Evolutionary conservation across 2,329 filamentous ascomycete genomes (phyloP).

Genomic region (Alternaria solani): DNA sequence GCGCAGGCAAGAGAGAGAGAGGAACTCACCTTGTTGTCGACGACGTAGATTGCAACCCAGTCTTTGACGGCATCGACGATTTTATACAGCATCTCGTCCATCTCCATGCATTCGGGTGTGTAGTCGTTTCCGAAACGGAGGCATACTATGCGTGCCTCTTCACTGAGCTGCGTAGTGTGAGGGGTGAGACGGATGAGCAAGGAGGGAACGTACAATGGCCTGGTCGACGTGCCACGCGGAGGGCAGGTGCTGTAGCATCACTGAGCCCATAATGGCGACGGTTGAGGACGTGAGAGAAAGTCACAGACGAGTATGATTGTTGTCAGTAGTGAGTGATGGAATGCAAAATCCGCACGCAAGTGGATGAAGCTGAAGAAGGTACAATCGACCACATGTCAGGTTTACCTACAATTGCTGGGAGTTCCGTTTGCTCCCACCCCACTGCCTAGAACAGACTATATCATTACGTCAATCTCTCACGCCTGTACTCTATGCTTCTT

Average conservation of each 20-base stretch:
- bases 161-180: slow-evolving; percentile 46
- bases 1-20: background rate
- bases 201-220: slow-evolving; percentile 65
- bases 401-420: background rate
- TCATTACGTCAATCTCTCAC: slow-evolving; percentile 7
- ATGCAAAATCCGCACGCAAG: background rate
- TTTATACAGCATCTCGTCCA: slow-evolving; percentile 36
- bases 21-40: slow-evolving; percentile 71
- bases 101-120: slow-evolving; percentile 68
- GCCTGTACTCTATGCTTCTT: slow-evolving; percentile 22
- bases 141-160: slow-evolving; percentile 87
- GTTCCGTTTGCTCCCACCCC: background rate
- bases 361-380: background rate
- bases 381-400: background rate
- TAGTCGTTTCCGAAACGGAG: slow-evolving; percentile 89
- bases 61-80: slow-evolving; percentile 71
- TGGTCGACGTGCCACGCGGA: slow-evolving; percentile 98
- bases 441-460: background rate
- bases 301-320: too few relatives aligned
- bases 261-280: slow-evolving; percentile 69
- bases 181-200: background rate
- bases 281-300: background rate
- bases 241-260: slow-evolving; percentile 85
- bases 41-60: slow-evolving; percentile 83
- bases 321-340: background rate